These are phyloP conservation scores for Debaryomyces maramus DNA, from an alignment of 805 yeast species.

Conservation along the genomic window DNA sequence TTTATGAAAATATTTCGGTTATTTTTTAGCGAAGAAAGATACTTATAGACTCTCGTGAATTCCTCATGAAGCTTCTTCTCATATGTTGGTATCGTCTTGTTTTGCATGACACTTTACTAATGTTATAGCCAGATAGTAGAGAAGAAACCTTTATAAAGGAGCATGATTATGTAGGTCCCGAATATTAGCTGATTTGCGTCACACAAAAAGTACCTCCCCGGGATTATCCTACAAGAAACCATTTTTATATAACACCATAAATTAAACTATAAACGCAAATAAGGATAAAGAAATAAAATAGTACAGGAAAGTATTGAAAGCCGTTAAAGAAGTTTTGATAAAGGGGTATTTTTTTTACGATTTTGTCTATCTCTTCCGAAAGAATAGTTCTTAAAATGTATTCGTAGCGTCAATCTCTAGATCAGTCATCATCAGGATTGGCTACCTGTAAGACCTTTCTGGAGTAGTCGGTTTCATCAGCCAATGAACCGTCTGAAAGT, in stretches of 20 bases:
- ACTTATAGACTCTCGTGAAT: constrained; percentile 26
- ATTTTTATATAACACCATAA: not conserved
- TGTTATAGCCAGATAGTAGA: not conserved
- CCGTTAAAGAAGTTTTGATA: not conserved
- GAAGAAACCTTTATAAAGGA: not conserved
- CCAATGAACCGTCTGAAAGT: constrained; percentile 80
- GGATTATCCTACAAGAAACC: no score
- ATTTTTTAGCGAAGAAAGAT: constrained; percentile 47
- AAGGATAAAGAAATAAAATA: not conserved
- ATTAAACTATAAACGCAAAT: constrained; percentile 1
- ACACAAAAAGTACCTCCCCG: not conserved
- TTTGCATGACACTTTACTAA: constrained; percentile 8
- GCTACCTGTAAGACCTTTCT: constrained; percentile 75
- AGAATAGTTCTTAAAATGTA: not conserved
- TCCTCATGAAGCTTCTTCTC: constrained; percentile 35
- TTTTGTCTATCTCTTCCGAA: not conserved
- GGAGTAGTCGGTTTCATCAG: constrained; percentile 81
- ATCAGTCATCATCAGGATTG: constrained; percentile 71
- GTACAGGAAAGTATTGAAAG: constrained; percentile 1
- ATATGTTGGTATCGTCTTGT: constrained; percentile 29
- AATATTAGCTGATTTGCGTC: not conserved
- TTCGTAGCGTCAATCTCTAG: no score
- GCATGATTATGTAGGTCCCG: not conserved
- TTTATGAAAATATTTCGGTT: constrained; percentile 65
- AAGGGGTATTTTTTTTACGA: no score